Base-by-base conservation (phyloP, 2,329 filamentous ascomycete genomes). In the Alternaria atra region DNA sequence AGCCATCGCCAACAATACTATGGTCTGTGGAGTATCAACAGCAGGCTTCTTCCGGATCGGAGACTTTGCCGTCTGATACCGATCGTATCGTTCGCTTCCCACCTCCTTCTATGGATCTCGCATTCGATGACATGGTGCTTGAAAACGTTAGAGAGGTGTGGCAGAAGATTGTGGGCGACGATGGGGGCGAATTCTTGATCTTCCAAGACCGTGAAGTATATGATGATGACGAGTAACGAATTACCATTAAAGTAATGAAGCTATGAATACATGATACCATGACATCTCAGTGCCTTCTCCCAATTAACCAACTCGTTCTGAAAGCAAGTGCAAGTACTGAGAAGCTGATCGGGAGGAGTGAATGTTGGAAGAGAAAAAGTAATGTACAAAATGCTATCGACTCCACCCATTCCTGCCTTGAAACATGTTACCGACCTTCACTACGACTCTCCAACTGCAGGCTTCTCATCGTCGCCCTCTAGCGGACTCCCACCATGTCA, bases 161-260 rank as follows among this genome's bases (percentile, higher is more conserved):
- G 93, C 82, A 85, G 62, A 80, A 82, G 50, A 83, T 93, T 4
- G 81, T 86, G 66, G 86, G 84, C 9, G 79, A 81, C 1, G 83
- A 84, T 5, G 80, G 77, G 1, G 81, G 81, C 17, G 79, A 85
- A 44, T 97, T 95, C 71, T 89, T 97, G 86, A 82, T 85, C 20
- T 97, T 97, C 75, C 86, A 90, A 50, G 91, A 95, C 61, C 85
- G 92, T 25, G 89, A 93, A 73, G 86, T 86, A 32, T 88, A 91
- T 56, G 85, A 87, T 55, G 77, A 82, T 50, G 85, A 85, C 64
- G 81, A 86, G 23, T 74, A 47, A 63, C 12, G 48, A 39, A 15
- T 52, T 25, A 20, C 13, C 8, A 17, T 13, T 39, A 20, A 23
- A 23, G 6, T 48, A 25, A 35, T 29, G 42, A 52, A 35, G 6